Base-by-base conservation (phyloP, 78 protist species). In the Anaeramoeba flamelloides region DNA sequence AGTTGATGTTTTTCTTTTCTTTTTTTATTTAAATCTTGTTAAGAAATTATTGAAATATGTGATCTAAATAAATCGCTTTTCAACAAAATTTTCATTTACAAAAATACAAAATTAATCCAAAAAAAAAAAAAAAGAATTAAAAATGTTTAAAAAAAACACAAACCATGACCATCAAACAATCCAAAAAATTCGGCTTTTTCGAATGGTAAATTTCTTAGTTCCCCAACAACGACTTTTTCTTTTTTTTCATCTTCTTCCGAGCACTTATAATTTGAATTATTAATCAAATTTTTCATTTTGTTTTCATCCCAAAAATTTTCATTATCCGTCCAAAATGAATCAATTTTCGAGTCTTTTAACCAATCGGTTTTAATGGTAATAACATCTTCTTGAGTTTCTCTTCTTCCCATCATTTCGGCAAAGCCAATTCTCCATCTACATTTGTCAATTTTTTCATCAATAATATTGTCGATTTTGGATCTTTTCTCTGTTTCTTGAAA, bases 391-490 rank as follows among this genome's bases (percentile, higher is more conserved):
- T 26, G 8, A 53, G 8, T 17, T 53, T 8, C 69, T 53, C 69
- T 53, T 53, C 69, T 53, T 53, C 69, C 69, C 69, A 53, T 53
- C 69, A 53, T 53, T 53, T 53, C 69, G 17, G 69, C 69, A 17
- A 17, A 26, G 17, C 69, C 69, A 53, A 53, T 26, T 53, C 69
- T 8, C 69, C 8, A 26, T 8, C 34, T 26, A 53, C 8, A 53
- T 26, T 53, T 53, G 8, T 53, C 69, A 53, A 53, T 53, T 53
- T 53, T 53, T 53, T 53, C 69, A 53, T 26, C 69, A 26, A 26
- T 53, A 26, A 17, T 8, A 53, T 26, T 17, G 17, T 53, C 69
- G 8, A 26, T 8, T 53, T 53, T 53, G 69, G 69, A 53, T 53
- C 17, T 53, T 53, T 8, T 53, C 34, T 26, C 17, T 17, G 69